phyloP scores from a whole-genome alignment of 116 monocot species.

The Phalaenopsis hybrid region DNA sequence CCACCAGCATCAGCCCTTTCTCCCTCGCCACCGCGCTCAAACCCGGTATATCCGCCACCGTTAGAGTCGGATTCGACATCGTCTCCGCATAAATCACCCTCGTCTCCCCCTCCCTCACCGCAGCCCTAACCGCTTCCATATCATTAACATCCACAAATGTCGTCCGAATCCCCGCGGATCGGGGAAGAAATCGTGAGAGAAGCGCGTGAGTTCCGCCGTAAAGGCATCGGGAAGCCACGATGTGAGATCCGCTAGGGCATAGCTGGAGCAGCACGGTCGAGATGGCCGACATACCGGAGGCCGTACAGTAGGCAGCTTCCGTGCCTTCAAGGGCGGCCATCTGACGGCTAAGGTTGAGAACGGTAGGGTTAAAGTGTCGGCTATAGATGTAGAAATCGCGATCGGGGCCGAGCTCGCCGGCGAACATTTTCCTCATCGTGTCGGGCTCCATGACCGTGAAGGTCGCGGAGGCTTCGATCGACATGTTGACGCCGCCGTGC shows the following conservation, averaged over 20 bases:
- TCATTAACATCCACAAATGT: constrained; percentile 69
- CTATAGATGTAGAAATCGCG: constrained; percentile 91
- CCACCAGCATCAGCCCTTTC: constrained; percentile 73
- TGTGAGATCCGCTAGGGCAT: constrained; percentile 65
- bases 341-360: constrained; percentile 86
- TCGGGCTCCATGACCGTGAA: constrained; percentile 99
- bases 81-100: constrained; percentile 73
- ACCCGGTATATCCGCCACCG: constrained; percentile 59
- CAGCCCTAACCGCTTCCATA: constrained; percentile 38
- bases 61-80: constrained; percentile 78
- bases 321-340: constrained; percentile 90
- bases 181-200: constrained; percentile 52
- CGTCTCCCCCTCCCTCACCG: constrained; percentile 62
- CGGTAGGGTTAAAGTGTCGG: constrained; percentile 96
- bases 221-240: constrained; percentile 77
- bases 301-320: constrained; percentile 96
- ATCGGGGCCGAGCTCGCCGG: constrained; percentile 91
- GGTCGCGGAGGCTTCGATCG: constrained; percentile 96
- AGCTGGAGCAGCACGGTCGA: constrained; percentile 72
- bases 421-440: constrained; percentile 78
- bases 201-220: constrained; percentile 93
- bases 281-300: constrained; percentile 94
- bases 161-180: constrained; percentile 53
- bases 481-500: constrained; percentile 99
- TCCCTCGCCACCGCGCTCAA: constrained; percentile 53